Percentiles rank a stretch among this genome's conserved stretches.
phyloP scores from a whole-genome alignment of 192 early-diverging fungal species.

The Lunasporangiospora selenospora region DNA sequence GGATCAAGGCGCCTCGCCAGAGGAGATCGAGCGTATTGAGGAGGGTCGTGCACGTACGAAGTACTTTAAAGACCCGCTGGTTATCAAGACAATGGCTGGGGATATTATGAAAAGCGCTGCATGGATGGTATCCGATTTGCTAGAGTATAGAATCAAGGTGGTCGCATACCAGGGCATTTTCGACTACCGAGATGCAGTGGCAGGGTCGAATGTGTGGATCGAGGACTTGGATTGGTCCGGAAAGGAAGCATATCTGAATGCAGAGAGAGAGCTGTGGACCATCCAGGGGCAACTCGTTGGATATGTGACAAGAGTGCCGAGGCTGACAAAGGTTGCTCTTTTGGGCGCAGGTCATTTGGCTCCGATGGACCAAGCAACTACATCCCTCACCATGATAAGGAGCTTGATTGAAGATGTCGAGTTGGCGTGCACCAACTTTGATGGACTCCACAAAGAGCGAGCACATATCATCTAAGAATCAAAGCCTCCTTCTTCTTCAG shows the following conservation, averaged over 20 bases:
- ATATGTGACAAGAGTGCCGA: slow-evolving; percentile 60
- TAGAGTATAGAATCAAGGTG: slow-evolving; percentile 60
- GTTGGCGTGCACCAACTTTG: too few relatives aligned
- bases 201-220: slow-evolving; percentile 74
- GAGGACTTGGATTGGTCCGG: slow-evolving; percentile 59
- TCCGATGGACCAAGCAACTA: slow-evolving; percentile 67
- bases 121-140: slow-evolving; percentile 59
- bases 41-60: slow-evolving; percentile 10
- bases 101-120: slow-evolving; percentile 75
- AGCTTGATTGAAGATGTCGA: slow-evolving; percentile 42
- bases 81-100: slow-evolving; percentile 17
- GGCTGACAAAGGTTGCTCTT: slow-evolving; percentile 64
- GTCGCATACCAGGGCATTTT: slow-evolving; percentile 81
- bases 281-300: slow-evolving; percentile 54
- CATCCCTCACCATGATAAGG: slow-evolving; percentile 50
- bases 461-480: too few relatives aligned
- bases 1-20: slow-evolving; percentile 1
- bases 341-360: slow-evolving; percentile 79
- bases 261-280: slow-evolving; percentile 56
- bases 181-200: slow-evolving; percentile 83
- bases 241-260: slow-evolving; percentile 54
- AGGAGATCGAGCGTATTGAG: slow-evolving; percentile 27
- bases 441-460: too few relatives aligned
- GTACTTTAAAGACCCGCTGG: slow-evolving; percentile 23
- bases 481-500: too few relatives aligned